Evolutionary conservation across 2,329 filamentous ascomycete species (phyloP), one percentile per base, ranked within the genome.

Genomic region (Penicillium sp.): DNA sequence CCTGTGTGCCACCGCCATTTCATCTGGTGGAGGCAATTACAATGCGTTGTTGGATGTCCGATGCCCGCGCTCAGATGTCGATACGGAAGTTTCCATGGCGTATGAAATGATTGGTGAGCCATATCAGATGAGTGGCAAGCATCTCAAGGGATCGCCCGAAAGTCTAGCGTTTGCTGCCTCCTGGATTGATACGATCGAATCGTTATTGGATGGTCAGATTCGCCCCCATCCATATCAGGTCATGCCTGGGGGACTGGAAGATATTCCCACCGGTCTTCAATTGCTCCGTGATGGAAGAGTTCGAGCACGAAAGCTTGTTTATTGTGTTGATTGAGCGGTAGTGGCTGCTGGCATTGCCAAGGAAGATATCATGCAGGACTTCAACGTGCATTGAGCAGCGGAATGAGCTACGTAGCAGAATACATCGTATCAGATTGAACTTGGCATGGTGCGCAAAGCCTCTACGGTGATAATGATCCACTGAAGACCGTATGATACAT

Each of bases 21-120:
- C 37, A 39, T 24, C 37, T n/a, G 37, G 25, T n/a, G 37, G 37
- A 4, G 37, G 37, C 37, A 18, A 26, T 8, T 39, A 39, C 37
- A n/a, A 24, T 18, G 37, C 37, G 25, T 18, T 26, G 13, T 18
- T 39, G 37, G 25, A n/a, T 7, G 37, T 39, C 18, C 24, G 25
- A 26, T 9, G 24, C 37, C 13, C 24, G 13, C 37, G 37, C 3
- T n/a, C 37, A n/a, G 25, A 39, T 25, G 37, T 39, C 13, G 25
- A 39, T 9, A 39, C 13, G 24, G 13, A 18, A 39, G 24, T 39
- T 39, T 24, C 11, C 9, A 4, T 39, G 37, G 66, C 51, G 3
- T 70, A 69, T 45, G 65, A 61, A 2, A 48, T 57, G n/a, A 43
- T 67, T 18, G 65, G 65, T n/a, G 66, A 71, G 48, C 49, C 50